phyloP scores from a whole-genome alignment of 2,329 filamentous ascomycete species.

The Coniosporium tulheliwenetii region DNA sequence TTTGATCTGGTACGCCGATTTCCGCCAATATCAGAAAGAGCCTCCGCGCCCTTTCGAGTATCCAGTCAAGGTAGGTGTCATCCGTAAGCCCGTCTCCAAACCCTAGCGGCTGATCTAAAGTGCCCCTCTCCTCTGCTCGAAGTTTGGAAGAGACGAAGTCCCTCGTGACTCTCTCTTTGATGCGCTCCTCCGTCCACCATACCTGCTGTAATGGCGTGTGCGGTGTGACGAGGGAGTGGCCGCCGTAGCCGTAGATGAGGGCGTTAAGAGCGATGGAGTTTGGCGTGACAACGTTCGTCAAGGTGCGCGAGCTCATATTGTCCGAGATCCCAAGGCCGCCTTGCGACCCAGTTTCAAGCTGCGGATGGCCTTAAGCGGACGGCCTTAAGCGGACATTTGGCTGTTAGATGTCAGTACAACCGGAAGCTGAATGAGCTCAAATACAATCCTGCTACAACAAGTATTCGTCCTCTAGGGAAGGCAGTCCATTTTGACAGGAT shows the following conservation, averaged over 20 bases:
- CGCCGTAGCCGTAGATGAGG: conserved; percentile 33
- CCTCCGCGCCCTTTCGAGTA: conserved; percentile 50
- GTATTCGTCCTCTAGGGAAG: too few species aligned
- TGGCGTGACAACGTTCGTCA: conserved; percentile 25
- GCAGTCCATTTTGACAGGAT: too few species aligned
- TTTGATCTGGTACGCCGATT: conserved; percentile 54
- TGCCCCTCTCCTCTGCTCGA: conserved; percentile 44
- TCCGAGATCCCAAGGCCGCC: too few species aligned
- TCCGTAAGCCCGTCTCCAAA: conserved; percentile 57
- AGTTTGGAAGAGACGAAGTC: conserved; percentile 52
- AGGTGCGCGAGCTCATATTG: conserved; percentile 10
- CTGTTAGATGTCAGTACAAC: too few species aligned
- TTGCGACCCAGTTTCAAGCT: too few species aligned
- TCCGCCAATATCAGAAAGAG: conserved; percentile 59
- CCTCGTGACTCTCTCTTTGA: conserved; percentile 53
- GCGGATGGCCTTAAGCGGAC: too few species aligned
- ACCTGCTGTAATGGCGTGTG: conserved; percentile 33
- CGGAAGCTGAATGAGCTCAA: too few species aligned
- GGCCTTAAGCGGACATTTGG: too few species aligned
- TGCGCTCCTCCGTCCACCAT: conserved; percentile 59
- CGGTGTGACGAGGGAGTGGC: conserved; percentile 33
- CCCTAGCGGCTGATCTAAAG: conserved; percentile 44
- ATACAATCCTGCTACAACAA: too few species aligned
- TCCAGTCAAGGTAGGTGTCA: conserved; percentile 67
- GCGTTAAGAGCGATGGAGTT: conserved; percentile 31